A percentile compares a stretch with the other conserved stretches of the same genome.
Evolutionary conservation across 768 basidiomycete species (phyloP).

Genomic region (Trametes villosa): DNA sequence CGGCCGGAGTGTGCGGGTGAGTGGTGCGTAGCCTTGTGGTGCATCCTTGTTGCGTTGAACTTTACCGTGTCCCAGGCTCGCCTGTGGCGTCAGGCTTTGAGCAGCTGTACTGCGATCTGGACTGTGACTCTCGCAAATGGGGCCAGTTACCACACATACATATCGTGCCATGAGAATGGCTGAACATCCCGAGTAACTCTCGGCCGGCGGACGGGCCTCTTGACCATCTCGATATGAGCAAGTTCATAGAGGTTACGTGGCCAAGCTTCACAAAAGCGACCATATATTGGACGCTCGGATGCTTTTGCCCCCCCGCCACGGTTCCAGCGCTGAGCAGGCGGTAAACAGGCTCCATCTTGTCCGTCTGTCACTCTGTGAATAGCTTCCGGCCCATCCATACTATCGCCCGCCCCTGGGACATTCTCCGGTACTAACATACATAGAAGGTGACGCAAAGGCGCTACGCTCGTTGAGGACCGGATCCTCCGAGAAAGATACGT

Average conservation of each 20-base stretch:
- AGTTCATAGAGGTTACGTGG: no score
- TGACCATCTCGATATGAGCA: no score
- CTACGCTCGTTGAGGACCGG: background rate
- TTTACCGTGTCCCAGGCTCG: background rate
- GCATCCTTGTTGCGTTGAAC: background rate
- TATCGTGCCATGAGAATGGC: background rate
- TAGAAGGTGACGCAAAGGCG: background rate
- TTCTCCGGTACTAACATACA: background rate
- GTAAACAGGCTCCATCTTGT: no score
- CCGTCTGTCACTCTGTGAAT: background rate
- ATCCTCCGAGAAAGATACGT: background rate
- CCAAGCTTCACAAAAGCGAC: no score
- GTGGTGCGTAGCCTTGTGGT: background rate
- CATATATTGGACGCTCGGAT: no score
- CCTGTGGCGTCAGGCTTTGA: background rate
- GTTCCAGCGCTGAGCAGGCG: no score
- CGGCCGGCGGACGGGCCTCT: no score
- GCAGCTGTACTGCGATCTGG: background rate
- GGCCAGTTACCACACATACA: background rate
- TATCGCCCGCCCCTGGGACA: background rate
- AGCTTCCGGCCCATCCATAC: background rate
- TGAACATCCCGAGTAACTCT: background rate
- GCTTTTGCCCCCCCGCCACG: no score
- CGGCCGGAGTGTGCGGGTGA: background rate
- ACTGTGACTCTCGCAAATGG: background rate